Conservation (phyloP, 768 basidiomycete species). For the Royoungia palumana region DNA sequence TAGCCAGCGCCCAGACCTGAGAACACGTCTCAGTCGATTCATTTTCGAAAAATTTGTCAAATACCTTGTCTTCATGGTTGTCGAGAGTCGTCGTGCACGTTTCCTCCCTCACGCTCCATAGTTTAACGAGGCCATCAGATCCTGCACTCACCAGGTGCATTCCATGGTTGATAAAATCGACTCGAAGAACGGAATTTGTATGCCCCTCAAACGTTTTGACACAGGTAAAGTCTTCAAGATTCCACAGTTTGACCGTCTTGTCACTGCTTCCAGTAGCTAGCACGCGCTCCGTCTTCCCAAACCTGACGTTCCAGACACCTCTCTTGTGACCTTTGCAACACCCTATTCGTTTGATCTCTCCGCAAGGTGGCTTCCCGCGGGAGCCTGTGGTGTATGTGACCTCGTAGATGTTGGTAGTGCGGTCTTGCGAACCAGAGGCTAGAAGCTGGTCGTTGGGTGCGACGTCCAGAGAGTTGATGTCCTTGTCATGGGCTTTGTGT, state of each 20-base stretch:
- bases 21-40: background rate
- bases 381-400: slow-evolving; percentile 53
- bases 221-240: slow-evolving; percentile 88
- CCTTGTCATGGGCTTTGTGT: slow-evolving; percentile 93
- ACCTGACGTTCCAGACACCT: slow-evolving; percentile 93
- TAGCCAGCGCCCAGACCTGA: slow-evolving; percentile 94
- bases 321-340: slow-evolving; percentile 95
- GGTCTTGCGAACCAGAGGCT: slow-evolving; percentile 94
- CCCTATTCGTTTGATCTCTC: slow-evolving; percentile 73
- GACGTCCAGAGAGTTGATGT: slow-evolving; percentile 95
- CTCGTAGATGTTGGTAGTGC: slow-evolving; percentile 86
- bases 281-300: slow-evolving; percentile 77
- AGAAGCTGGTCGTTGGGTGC: slow-evolving; percentile 85
- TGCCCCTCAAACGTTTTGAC: slow-evolving; percentile 97
- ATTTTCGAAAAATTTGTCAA: slow-evolving; percentile 16
- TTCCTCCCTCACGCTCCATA: slow-evolving; percentile 92
- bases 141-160: slow-evolving; percentile 87
- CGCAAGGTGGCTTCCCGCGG: slow-evolving; percentile 46
- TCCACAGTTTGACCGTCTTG: slow-evolving; percentile 93
- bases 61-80: slow-evolving; percentile 95
- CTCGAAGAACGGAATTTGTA: slow-evolving; percentile 91
- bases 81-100: slow-evolving; percentile 87
- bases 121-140: slow-evolving; percentile 92
- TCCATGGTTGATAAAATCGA: slow-evolving; percentile 83
- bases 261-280: slow-evolving; percentile 95